These are phyloP conservation scores for Annulohypoxylon bovei DNA, from an alignment of 495 filamentous ascomycete species.

Conservation along the genomic window DNA sequence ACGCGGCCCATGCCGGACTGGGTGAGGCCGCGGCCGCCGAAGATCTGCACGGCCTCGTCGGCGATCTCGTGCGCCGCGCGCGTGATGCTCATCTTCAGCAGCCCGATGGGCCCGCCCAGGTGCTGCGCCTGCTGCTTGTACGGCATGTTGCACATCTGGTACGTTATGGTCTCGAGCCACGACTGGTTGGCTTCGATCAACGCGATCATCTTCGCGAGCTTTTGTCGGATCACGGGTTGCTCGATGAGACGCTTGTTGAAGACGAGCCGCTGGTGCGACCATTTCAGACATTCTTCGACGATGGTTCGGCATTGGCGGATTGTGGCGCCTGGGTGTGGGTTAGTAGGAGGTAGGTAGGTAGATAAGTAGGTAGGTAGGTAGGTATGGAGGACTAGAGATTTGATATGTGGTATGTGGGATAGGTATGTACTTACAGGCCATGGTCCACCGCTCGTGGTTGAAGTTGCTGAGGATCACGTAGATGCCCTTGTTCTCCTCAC, in stretches of 20 bases:
- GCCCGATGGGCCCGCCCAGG: constrained; percentile 82
- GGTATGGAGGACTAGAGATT: not conserved
- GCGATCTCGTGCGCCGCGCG: constrained; percentile 82
- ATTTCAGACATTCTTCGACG: constrained; percentile 88
- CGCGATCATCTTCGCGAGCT: constrained; percentile 90
- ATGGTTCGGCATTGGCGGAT: constrained; percentile 73
- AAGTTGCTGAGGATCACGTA: constrained; percentile 89
- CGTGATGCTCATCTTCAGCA: constrained; percentile 83
- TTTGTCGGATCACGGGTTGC: constrained; percentile 86
- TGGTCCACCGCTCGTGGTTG: constrained; percentile 82
- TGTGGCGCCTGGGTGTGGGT: constrained; percentile 60
- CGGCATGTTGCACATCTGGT: constrained; percentile 88
- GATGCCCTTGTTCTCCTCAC: constrained; percentile 88
- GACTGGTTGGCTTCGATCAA: constrained; percentile 82
- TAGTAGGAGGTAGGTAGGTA: constrained; percentile 26
- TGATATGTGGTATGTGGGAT: not conserved
- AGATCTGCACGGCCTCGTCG: constrained; percentile 85
- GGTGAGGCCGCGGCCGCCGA: constrained; percentile 82
- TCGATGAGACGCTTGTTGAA: constrained; percentile 83
- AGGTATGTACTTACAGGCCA: constrained; percentile 60
- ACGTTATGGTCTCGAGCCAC: constrained; percentile 82
- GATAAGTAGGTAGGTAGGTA: not conserved
- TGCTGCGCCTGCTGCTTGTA: constrained; percentile 80
- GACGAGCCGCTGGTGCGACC: constrained; percentile 89
- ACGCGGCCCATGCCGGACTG: constrained; percentile 84